Conservation (phyloP, 139 green algal genomes). For the Coelastrella sp. region DNA sequence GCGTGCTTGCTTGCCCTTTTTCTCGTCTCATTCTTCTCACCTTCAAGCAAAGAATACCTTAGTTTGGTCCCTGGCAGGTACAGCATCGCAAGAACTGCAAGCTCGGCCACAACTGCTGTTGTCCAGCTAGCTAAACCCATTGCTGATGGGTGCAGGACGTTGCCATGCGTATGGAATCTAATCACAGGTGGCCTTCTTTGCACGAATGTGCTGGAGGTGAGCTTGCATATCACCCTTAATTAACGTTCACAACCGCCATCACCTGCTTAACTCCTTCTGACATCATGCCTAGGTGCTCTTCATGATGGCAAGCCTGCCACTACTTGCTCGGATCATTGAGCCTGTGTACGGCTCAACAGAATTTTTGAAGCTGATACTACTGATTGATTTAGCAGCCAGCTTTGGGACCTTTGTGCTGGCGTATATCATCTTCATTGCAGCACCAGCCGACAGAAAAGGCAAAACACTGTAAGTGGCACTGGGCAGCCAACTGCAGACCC, state of each 20-base stretch:
- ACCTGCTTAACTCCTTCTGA: not conserved
- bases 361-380: constrained; percentile 83
- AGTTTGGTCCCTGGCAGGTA: constrained; percentile 69
- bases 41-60: constrained; percentile 54
- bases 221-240: not conserved
- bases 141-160: constrained; percentile 47
- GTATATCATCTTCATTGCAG: constrained; percentile 70
- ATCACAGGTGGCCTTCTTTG: constrained; percentile 63
- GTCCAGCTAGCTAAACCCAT: not conserved
- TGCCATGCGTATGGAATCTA: constrained; percentile 71
- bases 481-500: too few relatives aligned
- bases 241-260: not conserved
- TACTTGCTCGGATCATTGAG: constrained; percentile 85
- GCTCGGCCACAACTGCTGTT: not conserved
- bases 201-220: constrained; percentile 61
- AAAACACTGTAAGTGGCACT: constrained; percentile 71
- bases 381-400: constrained; percentile 63
- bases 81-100: not conserved
- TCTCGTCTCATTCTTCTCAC: constrained; percentile 47
- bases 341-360: constrained; percentile 86
- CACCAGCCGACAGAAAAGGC: constrained; percentile 53
- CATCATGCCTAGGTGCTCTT: constrained; percentile 69
- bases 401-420: constrained; percentile 72
- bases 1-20: constrained; percentile 54
- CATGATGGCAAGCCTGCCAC: constrained; percentile 68